Conservation (phyloP, 495 filamentous ascomycete species). For the Physcia stellaris region DNA sequence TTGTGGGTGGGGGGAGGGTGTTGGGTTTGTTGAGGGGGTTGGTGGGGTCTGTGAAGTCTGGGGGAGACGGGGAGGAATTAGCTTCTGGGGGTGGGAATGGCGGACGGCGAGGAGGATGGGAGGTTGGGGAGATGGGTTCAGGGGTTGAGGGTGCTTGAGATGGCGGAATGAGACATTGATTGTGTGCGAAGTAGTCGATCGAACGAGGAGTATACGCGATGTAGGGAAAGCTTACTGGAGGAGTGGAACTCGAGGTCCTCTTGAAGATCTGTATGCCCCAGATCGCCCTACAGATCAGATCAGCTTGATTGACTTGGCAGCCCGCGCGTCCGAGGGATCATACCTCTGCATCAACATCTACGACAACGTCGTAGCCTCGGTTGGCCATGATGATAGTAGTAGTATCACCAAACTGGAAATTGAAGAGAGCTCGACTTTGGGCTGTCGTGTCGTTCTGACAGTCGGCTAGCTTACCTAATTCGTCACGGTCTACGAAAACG, state of each 20-base stretch:
- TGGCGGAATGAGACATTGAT: too few species aligned
- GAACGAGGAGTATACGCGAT: neutral
- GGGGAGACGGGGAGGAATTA: too few species aligned
- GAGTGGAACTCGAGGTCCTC: constrained; percentile 98
- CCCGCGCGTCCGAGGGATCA: neutral
- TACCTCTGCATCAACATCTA: constrained; percentile 90
- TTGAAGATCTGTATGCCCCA: constrained; percentile 94
- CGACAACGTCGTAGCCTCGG: constrained; percentile 89
- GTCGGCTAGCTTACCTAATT: too few species aligned
- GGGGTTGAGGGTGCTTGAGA: too few species aligned
- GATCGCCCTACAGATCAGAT: constrained; percentile 63
- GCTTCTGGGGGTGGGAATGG: too few species aligned
- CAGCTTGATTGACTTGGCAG: neutral
- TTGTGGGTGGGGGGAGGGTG: constrained; percentile 43
- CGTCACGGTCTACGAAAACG: too few species aligned
- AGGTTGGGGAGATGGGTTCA: too few species aligned
- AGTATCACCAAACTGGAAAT: constrained; percentile 3
- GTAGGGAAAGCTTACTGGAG: constrained; percentile 44
- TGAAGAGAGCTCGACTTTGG: neutral
- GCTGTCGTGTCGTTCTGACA: neutral
- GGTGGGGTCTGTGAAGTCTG: constrained; percentile 42
- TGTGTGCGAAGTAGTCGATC: neutral
- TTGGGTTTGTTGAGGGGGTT: constrained; percentile 41
- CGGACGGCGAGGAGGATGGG: too few species aligned
- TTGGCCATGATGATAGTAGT: constrained; percentile 49